Evolutionary conservation across 441 rosid genomes (phyloP).

Genomic region (Manihot esculenta): DNA sequence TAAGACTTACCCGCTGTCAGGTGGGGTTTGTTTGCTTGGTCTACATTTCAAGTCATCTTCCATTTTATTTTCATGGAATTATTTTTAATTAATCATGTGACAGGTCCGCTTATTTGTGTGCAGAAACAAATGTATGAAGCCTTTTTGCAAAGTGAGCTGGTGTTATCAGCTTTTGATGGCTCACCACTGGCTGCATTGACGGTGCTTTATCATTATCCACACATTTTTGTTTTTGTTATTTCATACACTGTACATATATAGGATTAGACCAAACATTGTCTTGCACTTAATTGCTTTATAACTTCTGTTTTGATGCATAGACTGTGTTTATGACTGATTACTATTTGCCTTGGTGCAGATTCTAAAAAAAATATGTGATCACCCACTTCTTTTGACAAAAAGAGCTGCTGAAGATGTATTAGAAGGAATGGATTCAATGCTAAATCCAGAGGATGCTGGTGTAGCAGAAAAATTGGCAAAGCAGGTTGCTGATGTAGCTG

Average conservation of each 20-base stretch:
- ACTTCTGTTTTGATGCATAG: conserved; percentile 4
- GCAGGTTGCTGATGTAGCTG: conserved; percentile 86
- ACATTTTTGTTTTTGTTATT: conserved; percentile 1
- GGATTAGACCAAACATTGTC: background rate
- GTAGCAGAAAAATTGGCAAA: conserved; percentile 87
- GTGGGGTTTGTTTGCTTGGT: conserved; percentile 34
- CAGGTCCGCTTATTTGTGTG: conserved; percentile 24
- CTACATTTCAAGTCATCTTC: background rate
- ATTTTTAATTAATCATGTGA: conserved; percentile 16
- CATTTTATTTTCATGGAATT: conserved; percentile 19
- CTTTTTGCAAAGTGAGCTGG: conserved; percentile 81
- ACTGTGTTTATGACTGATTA: background rate
- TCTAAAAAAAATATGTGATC: conserved; percentile 97
- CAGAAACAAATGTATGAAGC: conserved; percentile 91
- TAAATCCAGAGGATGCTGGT: conserved; percentile 71
- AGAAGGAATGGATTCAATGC: conserved; percentile 85
- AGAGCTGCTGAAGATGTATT: conserved; percentile 97
- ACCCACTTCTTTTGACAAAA: conserved; percentile 94
- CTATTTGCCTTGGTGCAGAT: conserved; percentile 56
- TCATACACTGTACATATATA: background rate
- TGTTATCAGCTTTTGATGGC: conserved; percentile 92
- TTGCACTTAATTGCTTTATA: background rate
- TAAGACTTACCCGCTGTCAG: conserved; percentile 82
- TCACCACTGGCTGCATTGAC: conserved; percentile 97
- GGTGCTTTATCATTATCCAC: conserved; percentile 40